Conservation (phyloP, 1,284 basidiomycete species). For the Ceratobasidium sp. region DNA sequence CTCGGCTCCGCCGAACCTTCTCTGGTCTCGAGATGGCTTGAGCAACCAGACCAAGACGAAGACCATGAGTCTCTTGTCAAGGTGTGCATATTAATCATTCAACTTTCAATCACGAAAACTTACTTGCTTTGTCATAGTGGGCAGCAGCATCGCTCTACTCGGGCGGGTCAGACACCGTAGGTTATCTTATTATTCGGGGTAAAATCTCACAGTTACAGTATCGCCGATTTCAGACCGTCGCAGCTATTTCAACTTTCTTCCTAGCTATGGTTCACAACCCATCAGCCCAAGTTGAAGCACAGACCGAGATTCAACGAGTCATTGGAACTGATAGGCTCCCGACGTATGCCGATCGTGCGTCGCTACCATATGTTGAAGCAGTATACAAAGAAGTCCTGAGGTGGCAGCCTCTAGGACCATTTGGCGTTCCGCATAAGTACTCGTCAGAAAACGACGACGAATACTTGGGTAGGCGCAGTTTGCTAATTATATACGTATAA, state of each 20-base stretch:
- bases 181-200: neutral
- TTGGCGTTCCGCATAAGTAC: slow-evolving; percentile 45
- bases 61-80: neutral
- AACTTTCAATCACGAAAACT: too few relatives aligned
- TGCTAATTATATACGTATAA: neutral
- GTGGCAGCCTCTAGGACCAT: slow-evolving; percentile 35
- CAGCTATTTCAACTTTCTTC: slow-evolving; percentile 30
- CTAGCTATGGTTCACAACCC: slow-evolving; percentile 44
- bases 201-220: neutral
- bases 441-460: neutral
- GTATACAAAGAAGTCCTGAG: slow-evolving; percentile 42
- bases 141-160: neutral
- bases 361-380: slow-evolving; percentile 42
- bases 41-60: neutral
- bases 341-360: slow-evolving; percentile 18
- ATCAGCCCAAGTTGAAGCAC: slow-evolving; percentile 19
- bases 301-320: slow-evolving; percentile 34
- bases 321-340: slow-evolving; percentile 39
- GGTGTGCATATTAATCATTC: too few relatives aligned
- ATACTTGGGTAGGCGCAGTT: neutral
- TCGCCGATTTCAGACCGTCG: slow-evolving; percentile 1
- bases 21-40: slow-evolving; percentile 13
- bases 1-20: neutral
- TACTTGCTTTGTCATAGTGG: slow-evolving; percentile 2
- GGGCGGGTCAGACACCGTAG: slow-evolving; percentile 2